Evolutionary conservation across 2,329 filamentous ascomycete species (phyloP).

Genomic region (Colletotrichum liaoningense): DNA sequence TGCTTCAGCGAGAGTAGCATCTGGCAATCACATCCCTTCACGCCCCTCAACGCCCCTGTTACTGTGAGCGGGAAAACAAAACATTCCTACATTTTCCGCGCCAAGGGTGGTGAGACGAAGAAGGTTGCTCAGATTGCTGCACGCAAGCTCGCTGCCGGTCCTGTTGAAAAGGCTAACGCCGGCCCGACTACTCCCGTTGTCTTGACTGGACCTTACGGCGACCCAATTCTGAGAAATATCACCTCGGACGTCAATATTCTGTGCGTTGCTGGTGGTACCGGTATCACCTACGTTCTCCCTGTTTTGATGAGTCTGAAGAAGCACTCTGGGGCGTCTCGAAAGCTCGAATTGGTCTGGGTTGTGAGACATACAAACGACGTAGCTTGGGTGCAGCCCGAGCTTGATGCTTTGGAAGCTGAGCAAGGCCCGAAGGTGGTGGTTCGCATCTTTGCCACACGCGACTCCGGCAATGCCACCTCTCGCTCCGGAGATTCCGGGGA

Average conservation of each 20-base stretch:
- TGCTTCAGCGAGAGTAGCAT: slow-evolving; percentile 74
- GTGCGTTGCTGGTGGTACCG: slow-evolving; percentile 54
- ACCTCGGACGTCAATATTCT: slow-evolving; percentile 52
- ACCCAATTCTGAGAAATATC: slow-evolving; percentile 55
- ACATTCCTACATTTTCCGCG: slow-evolving; percentile 69
- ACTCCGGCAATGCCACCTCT: slow-evolving; percentile 41
- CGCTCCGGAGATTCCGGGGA: slow-evolving; percentile 39
- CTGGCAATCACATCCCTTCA: slow-evolving; percentile 81
- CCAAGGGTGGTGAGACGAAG: slow-evolving; percentile 69
- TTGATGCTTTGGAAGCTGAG: slow-evolving; percentile 56
- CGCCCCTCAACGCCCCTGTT: slow-evolving; percentile 66
- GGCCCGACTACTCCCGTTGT: slow-evolving; percentile 64
- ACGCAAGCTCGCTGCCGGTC: slow-evolving; percentile 46
- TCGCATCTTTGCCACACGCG: slow-evolving; percentile 70
- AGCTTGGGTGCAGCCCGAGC: slow-evolving; percentile 68
- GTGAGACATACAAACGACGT: slow-evolving; percentile 66
- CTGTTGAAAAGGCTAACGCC: slow-evolving; percentile 7
- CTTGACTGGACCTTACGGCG: slow-evolving; percentile 73
- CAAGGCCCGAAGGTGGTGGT: slow-evolving; percentile 59
- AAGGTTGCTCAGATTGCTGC: slow-evolving; percentile 60
- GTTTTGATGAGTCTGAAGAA: slow-evolving; percentile 54
- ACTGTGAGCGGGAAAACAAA: slow-evolving; percentile 52
- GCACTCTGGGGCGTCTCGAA: slow-evolving; percentile 45
- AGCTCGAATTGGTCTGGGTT: slow-evolving; percentile 74
- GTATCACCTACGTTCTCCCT: slow-evolving; percentile 55